Conservation (phyloP, 192 early-diverging fungal species). For the Umbelopsis isabellina region DNA sequence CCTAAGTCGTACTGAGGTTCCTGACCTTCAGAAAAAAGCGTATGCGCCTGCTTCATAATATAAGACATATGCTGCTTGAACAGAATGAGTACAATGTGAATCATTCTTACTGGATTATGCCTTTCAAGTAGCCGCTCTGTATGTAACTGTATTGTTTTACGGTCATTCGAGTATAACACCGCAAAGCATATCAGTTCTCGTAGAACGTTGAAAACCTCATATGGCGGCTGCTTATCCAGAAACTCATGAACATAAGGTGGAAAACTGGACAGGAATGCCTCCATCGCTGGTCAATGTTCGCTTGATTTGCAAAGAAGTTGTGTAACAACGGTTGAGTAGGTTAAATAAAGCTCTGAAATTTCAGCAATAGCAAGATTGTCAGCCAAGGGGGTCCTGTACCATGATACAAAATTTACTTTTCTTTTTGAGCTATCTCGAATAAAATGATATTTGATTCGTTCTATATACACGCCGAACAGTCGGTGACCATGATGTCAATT, state of each 20-base stretch:
- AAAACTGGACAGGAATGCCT: constrained; percentile 40
- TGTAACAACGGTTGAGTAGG: no score
- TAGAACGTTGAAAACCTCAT: constrained; percentile 36
- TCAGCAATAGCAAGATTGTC: not conserved
- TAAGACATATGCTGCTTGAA: not conserved
- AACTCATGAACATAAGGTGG: constrained; percentile 44
- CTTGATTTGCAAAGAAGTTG: not conserved
- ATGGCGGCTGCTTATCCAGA: constrained; percentile 34
- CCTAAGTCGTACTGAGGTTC: not conserved
- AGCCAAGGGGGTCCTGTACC: no score
- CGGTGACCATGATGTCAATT: no score
- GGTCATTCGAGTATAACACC: constrained; percentile 42
- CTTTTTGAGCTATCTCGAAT: no score
- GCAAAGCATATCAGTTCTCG: constrained; percentile 44
- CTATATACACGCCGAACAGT: no score
- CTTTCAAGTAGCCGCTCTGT: constrained; percentile 1
- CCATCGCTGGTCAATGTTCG: constrained; percentile 25
- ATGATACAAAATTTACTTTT: not conserved
- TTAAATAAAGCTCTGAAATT: not conserved
- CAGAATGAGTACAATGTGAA: not conserved
- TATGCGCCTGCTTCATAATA: not conserved
- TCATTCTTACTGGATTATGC: not conserved
- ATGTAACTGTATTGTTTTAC: constrained; percentile 19
- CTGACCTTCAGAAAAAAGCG: not conserved
- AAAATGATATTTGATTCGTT: no score